Conservation (phyloP, 495 filamentous ascomycete species). For the Cercophora sp. region DNA sequence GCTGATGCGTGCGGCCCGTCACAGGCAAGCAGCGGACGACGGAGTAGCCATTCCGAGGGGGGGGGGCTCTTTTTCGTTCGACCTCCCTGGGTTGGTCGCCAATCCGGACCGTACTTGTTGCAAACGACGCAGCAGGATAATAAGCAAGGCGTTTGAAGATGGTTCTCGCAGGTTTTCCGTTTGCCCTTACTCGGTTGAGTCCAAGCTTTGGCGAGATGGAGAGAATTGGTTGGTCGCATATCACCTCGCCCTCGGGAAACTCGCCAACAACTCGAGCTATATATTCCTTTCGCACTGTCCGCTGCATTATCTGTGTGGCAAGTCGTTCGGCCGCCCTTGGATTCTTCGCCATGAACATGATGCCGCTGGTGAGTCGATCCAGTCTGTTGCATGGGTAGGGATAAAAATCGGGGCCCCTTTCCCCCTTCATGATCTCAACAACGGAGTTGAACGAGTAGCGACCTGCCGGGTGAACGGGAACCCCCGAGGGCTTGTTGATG, state of each 20-base stretch:
- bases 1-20: constrained; percentile 91
- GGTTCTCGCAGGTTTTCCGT: constrained; percentile 82
- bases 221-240: constrained; percentile 91
- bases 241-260: constrained; percentile 78
- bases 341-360: constrained; percentile 95
- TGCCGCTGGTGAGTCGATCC: constrained; percentile 88
- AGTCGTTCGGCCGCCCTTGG: constrained; percentile 74
- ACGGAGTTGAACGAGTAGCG: constrained; percentile 93
- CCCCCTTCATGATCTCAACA: constrained; percentile 84
- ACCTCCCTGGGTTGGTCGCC: not conserved
- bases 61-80: too few species aligned
- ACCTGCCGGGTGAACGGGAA: constrained; percentile 92
- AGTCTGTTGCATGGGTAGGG: constrained; percentile 86
- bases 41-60: too few species aligned
- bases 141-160: constrained; percentile 88
- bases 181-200: constrained; percentile 86
- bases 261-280: constrained; percentile 84
- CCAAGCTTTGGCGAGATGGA: constrained; percentile 92
- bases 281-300: constrained; percentile 90
- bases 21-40: constrained; percentile 92
- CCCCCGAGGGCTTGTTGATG: constrained; percentile 92
- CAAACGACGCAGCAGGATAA: constrained; percentile 54
- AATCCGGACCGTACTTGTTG: not conserved
- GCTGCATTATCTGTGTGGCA: constrained; percentile 61
- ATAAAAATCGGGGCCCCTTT: constrained; percentile 64